Evolutionary conservation across 106 monocot genomes (phyloP), one percentile per base, ranked within the genome.

Genomic region (Allium sativum): DNA sequence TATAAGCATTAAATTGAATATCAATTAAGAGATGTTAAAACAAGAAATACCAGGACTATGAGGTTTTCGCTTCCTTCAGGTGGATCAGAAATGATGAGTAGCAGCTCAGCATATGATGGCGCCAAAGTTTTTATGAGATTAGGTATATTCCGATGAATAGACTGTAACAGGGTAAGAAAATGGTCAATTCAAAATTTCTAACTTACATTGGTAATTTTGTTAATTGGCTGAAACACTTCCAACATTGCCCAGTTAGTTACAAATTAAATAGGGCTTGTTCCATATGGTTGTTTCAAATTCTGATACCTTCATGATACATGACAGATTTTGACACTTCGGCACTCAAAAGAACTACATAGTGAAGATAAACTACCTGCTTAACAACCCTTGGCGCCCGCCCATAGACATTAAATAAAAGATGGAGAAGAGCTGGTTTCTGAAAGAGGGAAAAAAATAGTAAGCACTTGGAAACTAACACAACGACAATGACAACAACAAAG

Each of bases 41-140:
- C 16, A 21, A 48, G 42, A 54, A 45, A 47, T 82, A 90, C 96
- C 87, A 84, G 83, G 61, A 72, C 73, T 46, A 96, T 59, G 48
- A 96, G 87, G 65, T 82, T 78, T 80, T 91, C 84, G 48, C 87
- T 78, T 70, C 96, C 96, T 76, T 82, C 84, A 40, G 96, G 80
- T 56, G 84, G 81, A 78, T 87, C 66, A 64, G 83, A 87, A 73
- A 96, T 76, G 53, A 91, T 82, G 9, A 70, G 56, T 22, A 91
- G 56, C 64, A 96, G 55, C 58, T 84, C 84, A 69, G 72, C 21
- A 71, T 65, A 76, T 55, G 87, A 93, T 50, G 78, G 58, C 14
- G 87, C 91, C 43, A 96, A 66, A 67, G 74, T 96, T 74, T 77
- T 77, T 58, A 88, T 43, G 44, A 96, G 79, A 63, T 67, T 63